Percentiles rank a stretch among this genome's conserved stretches.
Evolutionary conservation across 192 early-diverging fungal species (phyloP).

Genomic region (Coemansia asiatica): DNA sequence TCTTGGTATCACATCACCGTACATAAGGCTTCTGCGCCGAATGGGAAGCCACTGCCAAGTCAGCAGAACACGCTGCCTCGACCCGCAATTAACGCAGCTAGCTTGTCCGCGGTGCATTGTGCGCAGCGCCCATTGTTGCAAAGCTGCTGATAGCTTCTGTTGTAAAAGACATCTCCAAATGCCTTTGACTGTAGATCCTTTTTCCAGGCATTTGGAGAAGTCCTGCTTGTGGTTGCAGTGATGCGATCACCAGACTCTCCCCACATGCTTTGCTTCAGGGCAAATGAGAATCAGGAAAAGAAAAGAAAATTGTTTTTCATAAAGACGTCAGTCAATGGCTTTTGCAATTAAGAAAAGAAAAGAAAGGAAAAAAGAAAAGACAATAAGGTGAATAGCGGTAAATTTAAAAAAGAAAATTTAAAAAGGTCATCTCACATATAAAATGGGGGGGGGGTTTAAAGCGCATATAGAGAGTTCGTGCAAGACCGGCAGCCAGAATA

Average conservation of each 20-base stretch:
- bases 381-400: neutral
- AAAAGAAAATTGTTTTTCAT: neutral
- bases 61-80: neutral
- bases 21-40: neutral
- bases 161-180: too few relatives aligned
- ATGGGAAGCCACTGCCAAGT: conserved; percentile 1
- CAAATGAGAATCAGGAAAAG: neutral
- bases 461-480: neutral
- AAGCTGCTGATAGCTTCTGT: neutral
- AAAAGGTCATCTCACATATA: neutral
- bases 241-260: neutral
- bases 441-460: neutral
- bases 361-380: neutral
- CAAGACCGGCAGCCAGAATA: neutral
- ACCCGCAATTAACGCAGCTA: neutral
- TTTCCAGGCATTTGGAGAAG: conserved; percentile 7
- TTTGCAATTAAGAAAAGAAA: neutral
- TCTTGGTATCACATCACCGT: neutral
- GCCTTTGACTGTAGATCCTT: neutral
- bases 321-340: neutral
- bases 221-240: neutral
- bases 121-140: neutral
- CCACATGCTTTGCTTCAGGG: neutral
- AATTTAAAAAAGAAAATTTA: neutral
- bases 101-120: neutral